These are phyloP conservation scores for Tripidium arundinaceum DNA, from an alignment of 202 grass and related monocot species.

Conservation along the genomic window DNA sequence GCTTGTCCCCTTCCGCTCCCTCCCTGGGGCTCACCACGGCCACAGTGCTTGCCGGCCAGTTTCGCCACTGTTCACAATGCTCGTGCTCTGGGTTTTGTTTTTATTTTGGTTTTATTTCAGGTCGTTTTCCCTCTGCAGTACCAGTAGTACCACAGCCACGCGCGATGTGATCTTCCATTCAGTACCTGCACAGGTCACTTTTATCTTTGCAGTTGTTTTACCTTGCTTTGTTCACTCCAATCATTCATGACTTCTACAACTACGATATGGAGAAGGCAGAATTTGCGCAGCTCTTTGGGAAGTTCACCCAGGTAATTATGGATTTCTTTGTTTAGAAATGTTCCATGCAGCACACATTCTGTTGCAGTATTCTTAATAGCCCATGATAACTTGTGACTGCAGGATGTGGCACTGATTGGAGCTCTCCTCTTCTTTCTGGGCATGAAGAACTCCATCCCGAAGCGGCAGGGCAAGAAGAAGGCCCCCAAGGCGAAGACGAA, in stretches of 20 bases:
- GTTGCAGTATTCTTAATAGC: neutral
- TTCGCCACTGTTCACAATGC: neutral
- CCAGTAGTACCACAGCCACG: neutral
- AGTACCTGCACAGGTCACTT: neutral
- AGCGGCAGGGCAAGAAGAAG: slow-evolving; percentile 70
- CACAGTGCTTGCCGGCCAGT: neutral
- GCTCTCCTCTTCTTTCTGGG: slow-evolving; percentile 86
- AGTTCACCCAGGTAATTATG: slow-evolving; percentile 59
- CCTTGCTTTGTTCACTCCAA: slow-evolving; percentile 61
- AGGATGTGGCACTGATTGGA: slow-evolving; percentile 79
- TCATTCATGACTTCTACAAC: slow-evolving; percentile 86
- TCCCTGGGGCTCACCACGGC: slow-evolving; percentile 6
- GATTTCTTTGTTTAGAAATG: neutral
- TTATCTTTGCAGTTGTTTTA: slow-evolving; percentile 45
- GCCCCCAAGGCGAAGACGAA: slow-evolving; percentile 70
- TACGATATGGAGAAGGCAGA: slow-evolving; percentile 67
- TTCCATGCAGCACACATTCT: slow-evolving; percentile 29
- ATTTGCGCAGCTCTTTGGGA: slow-evolving; percentile 72
- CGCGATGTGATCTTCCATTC: neutral
- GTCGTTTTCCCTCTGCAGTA: slow-evolving; percentile 3
- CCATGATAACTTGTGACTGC: neutral
- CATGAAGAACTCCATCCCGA: slow-evolving; percentile 90
- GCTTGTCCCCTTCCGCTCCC: slow-evolving; percentile 31
- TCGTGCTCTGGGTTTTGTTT: neutral
- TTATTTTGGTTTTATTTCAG: neutral